Percentiles rank a stretch among this genome's conserved stretches.
phyloP scores from a whole-genome alignment of 495 filamentous ascomycete species.

The Aspergillus biplanus region DNA sequence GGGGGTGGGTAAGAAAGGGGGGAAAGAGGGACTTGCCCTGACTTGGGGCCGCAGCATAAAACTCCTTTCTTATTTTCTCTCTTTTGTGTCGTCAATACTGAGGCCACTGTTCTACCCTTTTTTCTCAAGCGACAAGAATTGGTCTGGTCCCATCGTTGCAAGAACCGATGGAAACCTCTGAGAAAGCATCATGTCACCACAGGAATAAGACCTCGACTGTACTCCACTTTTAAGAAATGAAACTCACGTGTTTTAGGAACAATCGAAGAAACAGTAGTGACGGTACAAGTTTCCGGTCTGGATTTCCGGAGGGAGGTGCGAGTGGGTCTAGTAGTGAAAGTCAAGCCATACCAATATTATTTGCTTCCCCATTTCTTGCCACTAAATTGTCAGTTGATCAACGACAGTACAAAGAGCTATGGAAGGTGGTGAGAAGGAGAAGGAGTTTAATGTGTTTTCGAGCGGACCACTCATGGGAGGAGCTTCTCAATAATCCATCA shows the following conservation, averaged over 20 bases:
- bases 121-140: not conserved
- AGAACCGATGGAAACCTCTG: not conserved
- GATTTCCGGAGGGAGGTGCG: not conserved
- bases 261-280: not conserved
- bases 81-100: too few relatives aligned
- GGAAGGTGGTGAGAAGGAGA: too few relatives aligned
- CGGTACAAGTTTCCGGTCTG: constrained; percentile 15
- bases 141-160: not conserved
- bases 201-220: too few relatives aligned
- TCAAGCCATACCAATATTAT: not conserved
- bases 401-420: too few relatives aligned
- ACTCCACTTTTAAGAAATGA: not conserved
- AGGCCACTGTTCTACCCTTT: too few relatives aligned
- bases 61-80: too few relatives aligned
- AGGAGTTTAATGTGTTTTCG: not conserved
- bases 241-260: constrained; percentile 1
- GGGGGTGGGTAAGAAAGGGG: constrained; percentile 13
- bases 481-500: too few relatives aligned
- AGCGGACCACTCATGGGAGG: not conserved
- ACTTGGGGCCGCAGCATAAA: not conserved
- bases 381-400: too few relatives aligned
- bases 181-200: not conserved
- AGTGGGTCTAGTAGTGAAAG: not conserved
- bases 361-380: not conserved
- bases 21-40: not conserved